phyloP scores from a whole-genome alignment of 2,329 filamentous ascomycete species.

The Scedosporium boydii region DNA sequence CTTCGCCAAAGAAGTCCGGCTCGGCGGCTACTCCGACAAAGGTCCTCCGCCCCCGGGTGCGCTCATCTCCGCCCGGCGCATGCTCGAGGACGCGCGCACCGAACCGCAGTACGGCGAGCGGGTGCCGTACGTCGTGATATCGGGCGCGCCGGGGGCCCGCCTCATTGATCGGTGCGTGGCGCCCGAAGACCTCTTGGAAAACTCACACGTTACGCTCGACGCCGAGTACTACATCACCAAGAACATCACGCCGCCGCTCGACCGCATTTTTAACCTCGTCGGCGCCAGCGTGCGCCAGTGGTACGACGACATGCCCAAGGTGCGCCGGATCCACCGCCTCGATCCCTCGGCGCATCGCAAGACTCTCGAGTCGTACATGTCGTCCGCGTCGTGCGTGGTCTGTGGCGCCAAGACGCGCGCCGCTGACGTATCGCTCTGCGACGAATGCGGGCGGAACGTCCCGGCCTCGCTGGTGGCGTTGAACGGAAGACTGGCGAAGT shows the following conservation, averaged over 20 bases:
- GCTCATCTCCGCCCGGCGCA: slow-evolving; percentile 74
- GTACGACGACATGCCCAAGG: slow-evolving; percentile 96
- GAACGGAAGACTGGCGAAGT: slow-evolving; percentile 47
- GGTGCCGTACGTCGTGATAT: slow-evolving; percentile 87
- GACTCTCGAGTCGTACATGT: slow-evolving; percentile 93
- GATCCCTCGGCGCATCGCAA: slow-evolving; percentile 18
- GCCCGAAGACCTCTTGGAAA: slow-evolving; percentile 70
- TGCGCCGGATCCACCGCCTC: slow-evolving; percentile 53
- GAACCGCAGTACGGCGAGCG: slow-evolving; percentile 95
- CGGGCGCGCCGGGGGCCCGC: slow-evolving; percentile 75
- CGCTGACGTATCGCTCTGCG: slow-evolving; percentile 39
- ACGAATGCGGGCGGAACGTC: slow-evolving; percentile 41
- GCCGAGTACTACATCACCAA: slow-evolving; percentile 96
- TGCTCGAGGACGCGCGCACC: slow-evolving; percentile 75
- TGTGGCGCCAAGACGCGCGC: slow-evolving; percentile 50
- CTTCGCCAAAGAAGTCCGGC: slow-evolving; percentile 83
- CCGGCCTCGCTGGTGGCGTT: slow-evolving; percentile 56
- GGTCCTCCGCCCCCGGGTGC: slow-evolving; percentile 78
- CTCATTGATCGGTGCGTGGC: slow-evolving; percentile 85
- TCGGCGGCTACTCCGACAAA: slow-evolving; percentile 74
- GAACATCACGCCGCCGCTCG: slow-evolving; percentile 87
- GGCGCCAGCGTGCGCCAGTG: slow-evolving; percentile 83
- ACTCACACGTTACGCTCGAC: slow-evolving; percentile 72
- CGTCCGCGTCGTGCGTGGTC: slow-evolving; percentile 65
- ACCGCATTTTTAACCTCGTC: slow-evolving; percentile 93